Conservation (phyloP, 2,329 filamentous ascomycete species). For the Diaporthe caulivora region DNA sequence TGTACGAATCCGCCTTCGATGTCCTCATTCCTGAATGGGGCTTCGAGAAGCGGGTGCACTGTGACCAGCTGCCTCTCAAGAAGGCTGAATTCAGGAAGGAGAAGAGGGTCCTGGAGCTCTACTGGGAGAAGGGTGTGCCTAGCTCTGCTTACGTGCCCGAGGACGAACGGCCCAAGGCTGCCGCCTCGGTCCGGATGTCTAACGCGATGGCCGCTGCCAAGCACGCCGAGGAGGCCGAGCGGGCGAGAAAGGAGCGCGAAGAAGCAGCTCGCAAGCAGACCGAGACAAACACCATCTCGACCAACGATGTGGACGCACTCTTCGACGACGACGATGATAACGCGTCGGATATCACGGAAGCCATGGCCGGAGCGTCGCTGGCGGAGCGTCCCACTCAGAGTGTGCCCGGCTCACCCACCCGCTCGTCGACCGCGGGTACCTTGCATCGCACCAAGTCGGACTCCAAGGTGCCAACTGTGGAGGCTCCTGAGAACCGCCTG, state of each 20-base stretch:
- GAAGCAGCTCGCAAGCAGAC: conserved; percentile 94
- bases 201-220: conserved; percentile 82
- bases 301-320: conserved; percentile 92
- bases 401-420: conserved; percentile 90
- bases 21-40: conserved; percentile 98
- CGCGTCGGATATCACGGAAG: conserved; percentile 88
- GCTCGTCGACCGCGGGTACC: conserved; percentile 74
- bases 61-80: conserved; percentile 96
- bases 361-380: conserved; percentile 90
- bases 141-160: conserved; percentile 97
- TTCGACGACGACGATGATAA: conserved; percentile 95
- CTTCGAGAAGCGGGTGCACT: conserved; percentile 99
- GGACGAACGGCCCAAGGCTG: conserved; percentile 92
- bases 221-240: conserved; percentile 85
- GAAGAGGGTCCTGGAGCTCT: conserved; percentile 92
- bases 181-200: conserved; percentile 77
- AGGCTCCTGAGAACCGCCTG: conserved; percentile 82
- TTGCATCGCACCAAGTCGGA: conserved; percentile 94
- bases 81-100: conserved; percentile 99
- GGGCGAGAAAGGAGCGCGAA: conserved; percentile 86
- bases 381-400: conserved; percentile 93
- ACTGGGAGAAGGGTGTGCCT: conserved; percentile 99
- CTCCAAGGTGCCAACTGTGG: conserved; percentile 84
- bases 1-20: conserved; percentile 99
- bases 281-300: conserved; percentile 93